A percentile compares a stretch with the other conserved stretches of the same genome.
These are phyloP conservation scores for Bryoglossum gracile DNA, from an alignment of 495 filamentous ascomycete genomes.

Conservation along the genomic window DNA sequence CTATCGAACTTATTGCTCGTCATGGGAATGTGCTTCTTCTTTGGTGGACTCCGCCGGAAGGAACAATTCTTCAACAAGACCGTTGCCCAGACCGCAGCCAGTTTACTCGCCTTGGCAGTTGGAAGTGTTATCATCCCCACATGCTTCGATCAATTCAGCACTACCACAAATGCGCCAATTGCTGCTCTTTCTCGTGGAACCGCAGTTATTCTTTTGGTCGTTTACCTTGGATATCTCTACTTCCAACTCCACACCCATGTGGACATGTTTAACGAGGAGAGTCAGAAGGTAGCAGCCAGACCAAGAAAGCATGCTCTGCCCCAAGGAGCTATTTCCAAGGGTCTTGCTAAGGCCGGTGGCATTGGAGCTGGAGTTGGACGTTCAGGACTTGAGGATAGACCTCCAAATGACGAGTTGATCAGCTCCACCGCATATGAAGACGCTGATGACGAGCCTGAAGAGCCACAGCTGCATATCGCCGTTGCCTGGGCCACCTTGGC, in stretches of 20 bases:
- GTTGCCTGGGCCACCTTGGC: constrained; percentile 66
- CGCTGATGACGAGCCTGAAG: constrained; percentile 43
- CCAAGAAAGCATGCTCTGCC: constrained; percentile 41
- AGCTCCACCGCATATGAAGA: constrained; percentile 48
- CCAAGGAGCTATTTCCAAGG: constrained; percentile 53
- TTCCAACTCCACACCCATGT: constrained; percentile 79
- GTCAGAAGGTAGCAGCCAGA: constrained; percentile 53
- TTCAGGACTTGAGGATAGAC: constrained; percentile 32
- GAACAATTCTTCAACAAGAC: constrained; percentile 90
- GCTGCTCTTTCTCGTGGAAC: constrained; percentile 63
- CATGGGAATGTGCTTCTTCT: constrained; percentile 90
- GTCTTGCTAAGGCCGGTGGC: constrained; percentile 53
- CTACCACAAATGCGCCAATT: constrained; percentile 27
- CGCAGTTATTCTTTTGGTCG: constrained; percentile 64
- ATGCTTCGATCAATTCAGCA: constrained; percentile 56
- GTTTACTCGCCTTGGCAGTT: constrained; percentile 71
- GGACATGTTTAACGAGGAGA: constrained; percentile 64
- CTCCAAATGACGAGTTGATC: constrained; percentile 36
- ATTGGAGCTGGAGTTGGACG: constrained; percentile 36
- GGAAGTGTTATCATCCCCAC: constrained; percentile 82
- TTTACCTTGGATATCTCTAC: constrained; percentile 69
- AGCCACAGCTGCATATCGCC: constrained; percentile 60
- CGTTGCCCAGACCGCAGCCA: constrained; percentile 87
- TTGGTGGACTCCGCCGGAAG: constrained; percentile 68
- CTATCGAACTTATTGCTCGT: constrained; percentile 88